These are phyloP conservation scores for Pythium aquatile DNA, from an alignment of 352 stramenopile species.

Conservation along the genomic window DNA sequence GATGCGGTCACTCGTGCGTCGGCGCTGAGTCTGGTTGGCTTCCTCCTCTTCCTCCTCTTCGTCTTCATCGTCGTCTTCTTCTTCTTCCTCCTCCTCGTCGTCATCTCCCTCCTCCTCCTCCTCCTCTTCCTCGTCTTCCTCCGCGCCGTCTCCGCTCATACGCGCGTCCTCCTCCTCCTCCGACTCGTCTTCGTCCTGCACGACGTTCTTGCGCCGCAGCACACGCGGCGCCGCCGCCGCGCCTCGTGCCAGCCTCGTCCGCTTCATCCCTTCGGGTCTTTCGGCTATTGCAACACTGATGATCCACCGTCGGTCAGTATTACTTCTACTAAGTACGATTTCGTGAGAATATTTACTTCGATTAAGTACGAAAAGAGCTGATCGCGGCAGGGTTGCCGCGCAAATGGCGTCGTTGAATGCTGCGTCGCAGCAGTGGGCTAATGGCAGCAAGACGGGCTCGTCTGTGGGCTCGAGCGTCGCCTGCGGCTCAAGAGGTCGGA, in stretches of 20 bases:
- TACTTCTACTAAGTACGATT: slow-evolving; percentile 24
- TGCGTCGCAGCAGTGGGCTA: neutral
- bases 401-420: slow-evolving; percentile 11
- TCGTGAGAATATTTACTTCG: slow-evolving; percentile 11
- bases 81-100: slow-evolving; percentile 35
- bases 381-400: neutral
- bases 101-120: slow-evolving; percentile 37
- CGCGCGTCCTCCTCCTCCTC: slow-evolving; percentile 34
- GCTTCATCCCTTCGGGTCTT: slow-evolving; percentile 37
- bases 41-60: slow-evolving; percentile 42
- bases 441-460: neutral
- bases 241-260: slow-evolving; percentile 33
- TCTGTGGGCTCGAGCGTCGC: neutral
- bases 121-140: slow-evolving; percentile 37
- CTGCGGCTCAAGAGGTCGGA: slow-evolving; percentile 1
- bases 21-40: slow-evolving; percentile 28
- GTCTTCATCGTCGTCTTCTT: slow-evolving; percentile 46
- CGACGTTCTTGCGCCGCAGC: slow-evolving; percentile 73
- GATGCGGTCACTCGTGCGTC: slow-evolving; percentile 25
- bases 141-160: slow-evolving; percentile 29
- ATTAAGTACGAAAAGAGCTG: slow-evolving; percentile 20
- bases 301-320: neutral
- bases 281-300: neutral
- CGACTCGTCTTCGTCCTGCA: slow-evolving; percentile 62
- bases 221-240: slow-evolving; percentile 46